Evolutionary conservation across 2,329 filamentous ascomycete genomes (phyloP).

Genomic region (Cordyceps farinosa): DNA sequence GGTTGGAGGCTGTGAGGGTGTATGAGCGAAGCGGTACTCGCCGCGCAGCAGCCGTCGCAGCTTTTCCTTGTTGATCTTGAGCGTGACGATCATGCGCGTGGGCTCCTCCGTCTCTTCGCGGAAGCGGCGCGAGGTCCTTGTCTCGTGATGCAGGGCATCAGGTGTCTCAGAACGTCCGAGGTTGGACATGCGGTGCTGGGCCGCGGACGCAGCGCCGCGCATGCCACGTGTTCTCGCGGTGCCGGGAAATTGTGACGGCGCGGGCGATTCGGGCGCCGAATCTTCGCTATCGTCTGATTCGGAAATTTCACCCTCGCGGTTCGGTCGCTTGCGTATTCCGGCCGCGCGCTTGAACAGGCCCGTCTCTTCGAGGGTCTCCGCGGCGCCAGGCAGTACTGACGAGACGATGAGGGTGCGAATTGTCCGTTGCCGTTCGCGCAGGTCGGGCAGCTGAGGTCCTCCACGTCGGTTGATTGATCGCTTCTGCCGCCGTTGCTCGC

Average conservation of each 20-base stretch:
- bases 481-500: constrained; percentile 92
- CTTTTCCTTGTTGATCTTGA: constrained; percentile 70
- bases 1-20: constrained; percentile 35
- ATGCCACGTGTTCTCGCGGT: constrained; percentile 85
- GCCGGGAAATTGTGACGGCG: constrained; percentile 67
- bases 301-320: constrained; percentile 67
- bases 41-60: constrained; percentile 64
- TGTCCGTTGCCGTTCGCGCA: constrained; percentile 90
- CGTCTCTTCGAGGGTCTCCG: constrained; percentile 74
- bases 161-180: constrained; percentile 84
- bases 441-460: constrained; percentile 88
- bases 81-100: constrained; percentile 65
- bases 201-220: constrained; percentile 81
- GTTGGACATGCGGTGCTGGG: constrained; percentile 82
- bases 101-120: constrained; percentile 80
- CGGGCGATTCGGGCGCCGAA: constrained; percentile 81
- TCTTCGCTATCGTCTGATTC: constrained; percentile 93
- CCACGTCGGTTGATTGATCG: constrained; percentile 90
- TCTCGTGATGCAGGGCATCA: constrained; percentile 70
- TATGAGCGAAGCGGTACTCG: constrained; percentile 39
- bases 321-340: constrained; percentile 54
- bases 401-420: constrained; percentile 91
- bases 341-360: constrained; percentile 78
- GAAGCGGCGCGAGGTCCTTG: constrained; percentile 60
- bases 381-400: constrained; percentile 85